These are phyloP conservation scores for Cryptococcus neoformans DNA, from an alignment of 1,284 basidiomycete genomes.

Conservation along the genomic window DNA sequence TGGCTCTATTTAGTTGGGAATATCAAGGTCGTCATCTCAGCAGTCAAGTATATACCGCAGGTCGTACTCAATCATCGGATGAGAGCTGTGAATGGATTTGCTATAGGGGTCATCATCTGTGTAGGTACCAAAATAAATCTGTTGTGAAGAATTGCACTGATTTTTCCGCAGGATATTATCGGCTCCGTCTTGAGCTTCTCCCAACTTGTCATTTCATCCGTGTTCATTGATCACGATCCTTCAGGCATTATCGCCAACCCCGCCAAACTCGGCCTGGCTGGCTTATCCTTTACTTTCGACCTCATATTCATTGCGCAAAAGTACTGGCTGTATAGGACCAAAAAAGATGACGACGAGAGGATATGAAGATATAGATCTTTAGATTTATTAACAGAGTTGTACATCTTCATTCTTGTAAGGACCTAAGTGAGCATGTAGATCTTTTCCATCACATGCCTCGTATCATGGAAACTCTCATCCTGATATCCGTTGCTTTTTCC, in stretches of 20 bases:
- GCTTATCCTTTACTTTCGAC: slow-evolving; percentile 35
- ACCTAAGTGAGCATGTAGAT: no score
- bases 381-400: neutral
- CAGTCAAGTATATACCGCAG: slow-evolving; percentile 49
- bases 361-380: neutral
- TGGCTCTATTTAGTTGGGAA: slow-evolving; percentile 43
- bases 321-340: slow-evolving; percentile 23
- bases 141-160: neutral
- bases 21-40: slow-evolving; percentile 42
- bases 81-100: slow-evolving; percentile 41
- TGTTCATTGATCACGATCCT: slow-evolving; percentile 40
- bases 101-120: slow-evolving; percentile 35
- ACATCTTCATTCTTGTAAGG: neutral
- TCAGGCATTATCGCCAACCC: slow-evolving; percentile 47
- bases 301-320: slow-evolving; percentile 36
- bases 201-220: slow-evolving; percentile 45
- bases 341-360: slow-evolving; percentile 1
- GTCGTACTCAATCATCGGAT: slow-evolving; percentile 40
- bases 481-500: slow-evolving; percentile 23
- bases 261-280: slow-evolving; percentile 42
- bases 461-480: neutral
- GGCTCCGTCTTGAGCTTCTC: slow-evolving; percentile 44
- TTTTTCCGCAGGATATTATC: slow-evolving; percentile 35
- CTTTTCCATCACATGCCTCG: neutral
- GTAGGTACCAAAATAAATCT: slow-evolving; percentile 19